Conservation (phyloP, 1,284 basidiomycete genomes). For the Tausonia pullulans region DNA sequence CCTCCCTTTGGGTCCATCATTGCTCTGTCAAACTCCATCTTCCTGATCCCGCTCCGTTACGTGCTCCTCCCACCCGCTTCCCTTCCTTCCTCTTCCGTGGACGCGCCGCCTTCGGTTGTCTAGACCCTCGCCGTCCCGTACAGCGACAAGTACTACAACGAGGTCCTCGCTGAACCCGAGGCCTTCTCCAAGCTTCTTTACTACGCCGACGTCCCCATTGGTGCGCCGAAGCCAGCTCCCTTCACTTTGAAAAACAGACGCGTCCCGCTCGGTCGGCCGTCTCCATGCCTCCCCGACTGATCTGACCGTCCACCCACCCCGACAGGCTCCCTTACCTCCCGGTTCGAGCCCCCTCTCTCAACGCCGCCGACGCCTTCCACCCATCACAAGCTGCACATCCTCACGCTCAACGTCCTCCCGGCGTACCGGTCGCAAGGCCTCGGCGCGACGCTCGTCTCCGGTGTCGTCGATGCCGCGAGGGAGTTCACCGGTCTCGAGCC, state of each 20-base stretch:
- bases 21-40: not conserved
- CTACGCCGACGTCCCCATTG: constrained; percentile 17
- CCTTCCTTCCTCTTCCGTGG: too few species aligned
- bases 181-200: constrained; percentile 18
- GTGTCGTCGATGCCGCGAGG: constrained; percentile 3
- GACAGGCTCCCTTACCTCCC: constrained; percentile 7
- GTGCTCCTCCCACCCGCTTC: too few species aligned
- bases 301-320: too few species aligned
- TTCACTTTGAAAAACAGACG: too few species aligned
- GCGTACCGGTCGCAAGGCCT: constrained; percentile 16
- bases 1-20: not conserved
- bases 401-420: constrained; percentile 16
- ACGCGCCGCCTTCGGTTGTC: too few species aligned
- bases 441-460: constrained; percentile 5
- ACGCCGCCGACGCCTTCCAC: not conserved
- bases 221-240: not conserved
- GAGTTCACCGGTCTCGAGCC: constrained; percentile 1
- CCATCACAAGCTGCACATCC: constrained; percentile 14
- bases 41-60: not conserved
- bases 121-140: constrained; percentile 11
- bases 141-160: constrained; percentile 10
- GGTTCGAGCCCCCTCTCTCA: constrained; percentile 9
- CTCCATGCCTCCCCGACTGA: too few species aligned
- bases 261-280: too few species aligned
- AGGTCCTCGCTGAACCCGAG: constrained; percentile 10